These are phyloP conservation scores for Alternaria gaisen DNA, from an alignment of 2,329 filamentous ascomycete species.

Conservation along the genomic window DNA sequence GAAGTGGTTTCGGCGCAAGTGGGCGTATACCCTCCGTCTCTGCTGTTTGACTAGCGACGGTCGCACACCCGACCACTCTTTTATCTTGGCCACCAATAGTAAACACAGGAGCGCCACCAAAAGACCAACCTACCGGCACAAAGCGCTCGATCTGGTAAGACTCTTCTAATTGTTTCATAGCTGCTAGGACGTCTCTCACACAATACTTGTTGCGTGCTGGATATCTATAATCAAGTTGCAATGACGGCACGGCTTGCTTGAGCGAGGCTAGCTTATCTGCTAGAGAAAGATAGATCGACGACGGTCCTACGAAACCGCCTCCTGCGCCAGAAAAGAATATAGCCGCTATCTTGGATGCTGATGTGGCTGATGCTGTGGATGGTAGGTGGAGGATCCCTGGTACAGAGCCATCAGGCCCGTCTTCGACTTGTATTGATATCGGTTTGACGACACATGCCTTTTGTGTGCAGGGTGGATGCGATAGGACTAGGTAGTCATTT, in stretches of 20 bases:
- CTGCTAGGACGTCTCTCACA: conserved; percentile 4
- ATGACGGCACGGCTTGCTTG: neutral
- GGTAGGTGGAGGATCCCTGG: conserved; percentile 9
- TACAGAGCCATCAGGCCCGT: conserved; percentile 2
- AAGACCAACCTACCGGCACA: conserved; percentile 10
- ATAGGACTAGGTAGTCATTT: conserved; percentile 5
- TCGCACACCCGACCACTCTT: conserved; percentile 5
- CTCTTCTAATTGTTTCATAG: conserved; percentile 4
- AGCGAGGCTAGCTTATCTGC: conserved; percentile 5
- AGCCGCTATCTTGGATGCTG: neutral
- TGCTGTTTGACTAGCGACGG: conserved; percentile 6
- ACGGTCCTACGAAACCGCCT: conserved; percentile 4
- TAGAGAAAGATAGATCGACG: conserved; percentile 3
- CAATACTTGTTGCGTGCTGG: conserved; percentile 7
- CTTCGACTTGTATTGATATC: conserved; percentile 1
- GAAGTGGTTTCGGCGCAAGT: conserved; percentile 1
- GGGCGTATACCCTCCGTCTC: conserved; percentile 3
- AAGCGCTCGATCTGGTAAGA: neutral
- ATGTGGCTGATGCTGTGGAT: neutral
- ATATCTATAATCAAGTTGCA: conserved; percentile 10
- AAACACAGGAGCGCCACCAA: conserved; percentile 7
- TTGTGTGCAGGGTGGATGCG: neutral
- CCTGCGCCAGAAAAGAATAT: conserved; percentile 7
- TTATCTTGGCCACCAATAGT: neutral
- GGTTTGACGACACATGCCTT: conserved; percentile 5